phyloP scores from a whole-genome alignment of 352 stramenopile genomes.

The Blastocystis sp. region DNA sequence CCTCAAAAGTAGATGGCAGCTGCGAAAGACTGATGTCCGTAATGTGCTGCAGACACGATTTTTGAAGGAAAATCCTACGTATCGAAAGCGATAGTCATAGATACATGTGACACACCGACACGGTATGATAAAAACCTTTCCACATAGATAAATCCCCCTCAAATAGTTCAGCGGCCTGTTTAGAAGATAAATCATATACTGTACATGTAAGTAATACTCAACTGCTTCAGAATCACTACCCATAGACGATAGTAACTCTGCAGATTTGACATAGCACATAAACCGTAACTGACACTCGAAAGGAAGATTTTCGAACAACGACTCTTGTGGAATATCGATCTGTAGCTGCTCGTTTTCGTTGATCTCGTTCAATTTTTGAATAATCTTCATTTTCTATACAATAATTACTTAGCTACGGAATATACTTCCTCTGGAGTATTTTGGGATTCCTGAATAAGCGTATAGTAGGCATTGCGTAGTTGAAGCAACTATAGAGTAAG shows the following conservation, averaged over 20 bases:
- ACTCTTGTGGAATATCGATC: neutral
- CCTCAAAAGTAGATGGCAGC: neutral
- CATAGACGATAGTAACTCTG: neutral
- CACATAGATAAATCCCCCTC: neutral
- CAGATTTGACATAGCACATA: conserved; percentile 1
- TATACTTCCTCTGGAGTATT: neutral
- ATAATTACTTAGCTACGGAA: neutral
- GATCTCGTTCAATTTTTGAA: neutral
- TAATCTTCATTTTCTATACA: neutral
- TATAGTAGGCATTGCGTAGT: neutral
- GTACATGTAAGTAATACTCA: neutral
- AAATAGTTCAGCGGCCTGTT: neutral
- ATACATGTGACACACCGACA: neutral
- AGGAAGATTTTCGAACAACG: neutral
- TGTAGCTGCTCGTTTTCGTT: neutral
- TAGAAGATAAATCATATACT: neutral
- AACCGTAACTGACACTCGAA: conserved; percentile 33
- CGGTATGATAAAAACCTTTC: neutral
- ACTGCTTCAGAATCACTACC: neutral
- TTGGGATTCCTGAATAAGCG: neutral
- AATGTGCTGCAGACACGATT: neutral
- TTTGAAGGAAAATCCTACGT: neutral
- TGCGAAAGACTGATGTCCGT: neutral
- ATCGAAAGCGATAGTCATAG: neutral
- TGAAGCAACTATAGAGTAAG: neutral